phyloP scores from a whole-genome alignment of 257 asterid species.

The Solanum bulbocastanum region DNA sequence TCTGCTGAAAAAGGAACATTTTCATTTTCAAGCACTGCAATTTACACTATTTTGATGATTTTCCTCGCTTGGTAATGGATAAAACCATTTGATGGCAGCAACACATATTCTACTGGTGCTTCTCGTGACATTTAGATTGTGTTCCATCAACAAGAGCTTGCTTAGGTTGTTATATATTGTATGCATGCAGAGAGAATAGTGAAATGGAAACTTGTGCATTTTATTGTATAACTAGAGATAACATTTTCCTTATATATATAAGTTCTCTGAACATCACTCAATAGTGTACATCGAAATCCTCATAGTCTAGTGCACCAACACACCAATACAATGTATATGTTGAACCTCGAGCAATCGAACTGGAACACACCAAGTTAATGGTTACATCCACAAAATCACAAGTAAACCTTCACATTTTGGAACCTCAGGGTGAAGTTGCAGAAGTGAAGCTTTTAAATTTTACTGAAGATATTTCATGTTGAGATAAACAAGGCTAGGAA shows the following conservation, averaged over 20 bases:
- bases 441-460: background rate
- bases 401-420: background rate
- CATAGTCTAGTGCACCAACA: background rate
- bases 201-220: background rate
- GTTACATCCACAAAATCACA: background rate
- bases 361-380: background rate
- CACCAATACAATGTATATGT: background rate
- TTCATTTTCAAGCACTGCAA: conserved; percentile 11
- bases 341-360: background rate
- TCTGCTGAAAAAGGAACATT: conserved; percentile 10
- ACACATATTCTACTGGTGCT: background rate
- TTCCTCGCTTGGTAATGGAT: background rate
- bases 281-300: background rate
- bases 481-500: background rate
- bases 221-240: background rate
- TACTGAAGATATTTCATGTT: background rate
- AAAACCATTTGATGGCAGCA: background rate
- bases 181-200: background rate
- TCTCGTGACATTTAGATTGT: background rate
- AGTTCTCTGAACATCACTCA: background rate
- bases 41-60: conserved; percentile 1
- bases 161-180: background rate
- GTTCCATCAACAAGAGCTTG: background rate
- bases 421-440: background rate
- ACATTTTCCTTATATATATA: background rate